Base-by-base conservation (phyloP, 106 monocot species). In the Iris macrosiphon region DNA sequence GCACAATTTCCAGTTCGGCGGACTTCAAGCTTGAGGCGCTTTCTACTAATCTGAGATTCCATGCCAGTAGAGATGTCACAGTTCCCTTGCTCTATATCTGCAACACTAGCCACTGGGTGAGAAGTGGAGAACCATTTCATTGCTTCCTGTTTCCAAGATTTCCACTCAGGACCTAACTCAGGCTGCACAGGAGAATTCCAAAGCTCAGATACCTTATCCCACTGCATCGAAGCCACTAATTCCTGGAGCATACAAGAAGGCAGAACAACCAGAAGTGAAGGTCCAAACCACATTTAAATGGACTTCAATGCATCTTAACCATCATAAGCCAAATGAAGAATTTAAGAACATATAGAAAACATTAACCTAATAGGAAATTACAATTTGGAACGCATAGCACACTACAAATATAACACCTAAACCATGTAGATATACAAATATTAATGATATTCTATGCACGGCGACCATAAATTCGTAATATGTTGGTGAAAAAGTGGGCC, bases 101-200 rank as follows among this genome's bases (percentile, higher is more conserved):
- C 40, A 49, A 3, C 19, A 66, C 25, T 61, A 49, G 60, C 31
- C 60, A 41, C 45, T 53, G 63, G 77, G 52, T 73, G 49, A 38
- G 74, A 76, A 47, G 62, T 52, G 35, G 54, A 63, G 51, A 86
- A 85, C 65, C 49, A 69, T 65, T 78, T 83, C 65, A 80, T 80
- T 27, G 79, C 76, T 72, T 96, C 89, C 50, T 86, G 89, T 61
- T 90, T 96, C 86, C 85, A 83, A 29, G 77, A 75, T 60, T 72
- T 89, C 96, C 96, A 96, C 53, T 96, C 89, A 44, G 72, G 61
- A 48, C 65, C 66, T 57, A 77, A 53, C 39, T 90, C 82, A 35
- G 71, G 75, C 60, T 90, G 85, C 44, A 75, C 58, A 55, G 88
- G 78, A 55, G 82, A 79, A 57, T 70, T 68, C 85, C 75, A 75